Evolutionary conservation across 2,329 filamentous ascomycete species (phyloP), one percentile per base, ranked within the genome.

Genomic region (Pestalotiopsis sp.): DNA sequence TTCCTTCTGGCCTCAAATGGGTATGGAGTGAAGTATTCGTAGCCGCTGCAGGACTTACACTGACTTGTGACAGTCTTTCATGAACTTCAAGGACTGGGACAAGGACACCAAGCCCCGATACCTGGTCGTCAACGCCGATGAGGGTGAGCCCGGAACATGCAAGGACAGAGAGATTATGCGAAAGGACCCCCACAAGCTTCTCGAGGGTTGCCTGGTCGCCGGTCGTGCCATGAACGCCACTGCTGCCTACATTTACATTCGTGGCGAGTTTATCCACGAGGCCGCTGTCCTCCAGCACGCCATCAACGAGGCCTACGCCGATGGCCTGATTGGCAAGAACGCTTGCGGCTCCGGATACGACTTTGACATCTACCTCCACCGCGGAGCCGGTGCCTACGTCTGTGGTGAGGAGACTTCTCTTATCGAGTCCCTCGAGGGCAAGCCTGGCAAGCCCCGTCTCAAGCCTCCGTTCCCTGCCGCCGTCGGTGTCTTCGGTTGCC

Each of bases 151-250:
- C 38, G 96, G 96, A 81, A 99, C 96, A 66, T 99, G 96, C 91
- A 99, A 99, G 86, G 96, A 99, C 82, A 92, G 96, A 78, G 96
- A 99, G 82, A 99, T 99, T 75, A 99, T 99, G 96, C 94, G 96
- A 83, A 99, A 99, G 85, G 96, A 99, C 81, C 96, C 96, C 71
- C 96, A 99, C 87, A 99, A 99, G 88, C 92, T 99, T 72, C 86
- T 99, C 78, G 96, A 99, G 84, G 96, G 96, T 79, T 99, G 96
- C 82, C 86, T 99, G 71, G 92, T 99, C 62, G 94, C 96, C 73
- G 96, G 96, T 65, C 92, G 96, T 78, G 94, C 96, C 78, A 99
- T 99, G 96, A 99, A 99, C 84, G 96, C 94, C 78, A 96, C 93
- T 61, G 96, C 96, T 68, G 96, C 96, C 73, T 99, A 99, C 84